Conservation (phyloP, 306 rosid species). For the Neltuma alba region DNA sequence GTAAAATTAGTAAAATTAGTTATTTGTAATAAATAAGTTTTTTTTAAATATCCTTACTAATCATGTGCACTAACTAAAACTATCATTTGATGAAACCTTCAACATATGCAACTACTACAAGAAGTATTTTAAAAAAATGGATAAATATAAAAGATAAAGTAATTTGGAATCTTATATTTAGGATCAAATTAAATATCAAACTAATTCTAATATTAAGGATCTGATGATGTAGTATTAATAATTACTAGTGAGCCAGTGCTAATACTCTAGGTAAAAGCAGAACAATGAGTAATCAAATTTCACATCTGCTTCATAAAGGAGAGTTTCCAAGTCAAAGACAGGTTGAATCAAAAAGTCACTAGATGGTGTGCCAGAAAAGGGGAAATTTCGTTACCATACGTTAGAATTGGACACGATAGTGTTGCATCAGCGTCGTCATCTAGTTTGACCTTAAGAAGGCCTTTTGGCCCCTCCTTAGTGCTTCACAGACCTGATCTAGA, state of each 20-base stretch:
- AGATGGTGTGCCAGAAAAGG: slow-evolving; percentile 10
- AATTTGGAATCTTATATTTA: no score
- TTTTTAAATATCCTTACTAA: no score
- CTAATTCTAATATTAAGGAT: no score
- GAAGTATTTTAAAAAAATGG: no score
- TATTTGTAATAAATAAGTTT: no score
- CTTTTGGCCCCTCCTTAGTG: slow-evolving; percentile 16
- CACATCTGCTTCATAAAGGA: slow-evolving; percentile 1
- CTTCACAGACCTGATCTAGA: slow-evolving; percentile 12
- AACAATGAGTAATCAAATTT: not conserved
- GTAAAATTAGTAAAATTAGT: no score
- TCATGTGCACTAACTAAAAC: no score
- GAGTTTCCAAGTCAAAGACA: not conserved
- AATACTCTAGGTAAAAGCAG: not conserved
- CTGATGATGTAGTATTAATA: no score
- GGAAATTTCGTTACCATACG: slow-evolving; percentile 7
- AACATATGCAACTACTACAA: no score
- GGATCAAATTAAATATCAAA: no score
- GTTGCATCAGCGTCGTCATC: slow-evolving; percentile 11
- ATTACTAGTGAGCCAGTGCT: not conserved
- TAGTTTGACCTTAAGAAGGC: slow-evolving; percentile 25
- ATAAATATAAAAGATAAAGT: no score
- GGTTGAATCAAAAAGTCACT: slow-evolving; percentile 9
- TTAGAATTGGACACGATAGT: not conserved
- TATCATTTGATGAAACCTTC: no score